Percentiles rank a stretch among this genome's conserved stretches.
Evolutionary conservation across 2,329 filamentous ascomycete species (phyloP).

Genomic region (Scleromitrula shiraiana): DNA sequence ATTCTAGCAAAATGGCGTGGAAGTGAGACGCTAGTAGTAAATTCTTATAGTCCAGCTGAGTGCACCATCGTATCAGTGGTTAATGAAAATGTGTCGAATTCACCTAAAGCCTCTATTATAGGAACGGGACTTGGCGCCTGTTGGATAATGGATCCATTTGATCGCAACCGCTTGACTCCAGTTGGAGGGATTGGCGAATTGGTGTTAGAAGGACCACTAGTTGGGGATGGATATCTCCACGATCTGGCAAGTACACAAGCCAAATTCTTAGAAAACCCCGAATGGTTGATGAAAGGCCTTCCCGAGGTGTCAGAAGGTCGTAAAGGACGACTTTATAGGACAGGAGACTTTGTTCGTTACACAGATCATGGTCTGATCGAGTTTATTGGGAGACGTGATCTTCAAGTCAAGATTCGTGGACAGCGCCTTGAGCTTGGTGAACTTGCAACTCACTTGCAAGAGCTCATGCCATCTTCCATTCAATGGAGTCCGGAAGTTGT

Average conservation of each 20-base stretch:
- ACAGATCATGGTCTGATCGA: not conserved
- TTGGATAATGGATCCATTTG: slow-evolving; percentile 35
- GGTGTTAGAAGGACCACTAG: slow-evolving; percentile 31
- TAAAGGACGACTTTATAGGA: slow-evolving; percentile 35
- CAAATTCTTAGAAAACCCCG: slow-evolving; percentile 29
- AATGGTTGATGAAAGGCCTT: slow-evolving; percentile 19
- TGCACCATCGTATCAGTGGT: slow-evolving; percentile 12
- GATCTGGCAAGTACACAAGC: slow-evolving; percentile 29
- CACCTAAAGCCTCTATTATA: not conserved
- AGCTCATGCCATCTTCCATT: too few relatives aligned
- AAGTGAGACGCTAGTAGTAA: slow-evolving; percentile 27
- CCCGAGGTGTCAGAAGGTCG: slow-evolving; percentile 20
- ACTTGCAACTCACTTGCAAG: too few relatives aligned
- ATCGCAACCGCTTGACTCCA: slow-evolving; percentile 30
- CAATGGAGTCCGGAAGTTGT: too few relatives aligned
- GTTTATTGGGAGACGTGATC: not conserved
- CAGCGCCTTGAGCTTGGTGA: slow-evolving; percentile 1
- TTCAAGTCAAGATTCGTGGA: not conserved
- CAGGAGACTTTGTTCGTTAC: not conserved
- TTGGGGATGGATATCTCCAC: slow-evolving; percentile 34
- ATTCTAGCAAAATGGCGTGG: slow-evolving; percentile 33
- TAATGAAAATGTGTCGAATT: not conserved
- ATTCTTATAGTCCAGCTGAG: slow-evolving; percentile 45
- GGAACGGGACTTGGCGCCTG: not conserved
- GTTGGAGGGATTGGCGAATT: slow-evolving; percentile 33